Evolutionary conservation across 2,329 filamentous ascomycete species (phyloP), one percentile per base, ranked within the genome.

Genomic region (Penicillium psychrosexuale): DNA sequence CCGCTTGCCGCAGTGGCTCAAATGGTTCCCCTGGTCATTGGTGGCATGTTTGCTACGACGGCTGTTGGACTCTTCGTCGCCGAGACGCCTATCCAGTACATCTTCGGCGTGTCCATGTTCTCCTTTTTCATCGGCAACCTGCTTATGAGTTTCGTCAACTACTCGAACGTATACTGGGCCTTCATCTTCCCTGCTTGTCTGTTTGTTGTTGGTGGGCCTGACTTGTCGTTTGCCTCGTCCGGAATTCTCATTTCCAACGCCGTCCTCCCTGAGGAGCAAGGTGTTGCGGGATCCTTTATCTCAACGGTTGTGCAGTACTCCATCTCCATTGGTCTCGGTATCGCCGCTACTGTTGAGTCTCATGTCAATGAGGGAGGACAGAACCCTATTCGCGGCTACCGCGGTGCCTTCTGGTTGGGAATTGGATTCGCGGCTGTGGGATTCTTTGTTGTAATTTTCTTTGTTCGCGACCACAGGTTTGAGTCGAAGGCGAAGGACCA

Each of bases 291-390:
- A 27, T 63, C 57, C 0, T 58, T 69, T 17, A 55, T 77, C 38
- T 75, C 71, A 36, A 77, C 74, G 0, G 63, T 77, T 0, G 72
- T 77, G 15, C 76, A 77, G 49, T 77, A 78, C 61, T 70, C 67
- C 27, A 76, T 77, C 33, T 72, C 70, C 11, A 68, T 76, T 24
- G 75, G 74, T 5, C 61, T 78, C 22, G 75, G 75, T 0, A 71
- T 78, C 47, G 75, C 74, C 11, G 75, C 74, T 0, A 77, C 74
- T 0, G 72, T 77, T 1, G 75, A 77, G 56, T 66, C 63, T 7
- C 64, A 76, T 47, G 64, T 74, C 3, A 74, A 73, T 49, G 55
- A 66, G 31, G 70, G 72, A 5, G 72, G 67, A 2, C 39, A 40
- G 7, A 66, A 75, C 50, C 39, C 66, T 31, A 48, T 77, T 31